phyloP scores from a whole-genome alignment of 352 stramenopile species.

The Lagenidium giganteum region DNA sequence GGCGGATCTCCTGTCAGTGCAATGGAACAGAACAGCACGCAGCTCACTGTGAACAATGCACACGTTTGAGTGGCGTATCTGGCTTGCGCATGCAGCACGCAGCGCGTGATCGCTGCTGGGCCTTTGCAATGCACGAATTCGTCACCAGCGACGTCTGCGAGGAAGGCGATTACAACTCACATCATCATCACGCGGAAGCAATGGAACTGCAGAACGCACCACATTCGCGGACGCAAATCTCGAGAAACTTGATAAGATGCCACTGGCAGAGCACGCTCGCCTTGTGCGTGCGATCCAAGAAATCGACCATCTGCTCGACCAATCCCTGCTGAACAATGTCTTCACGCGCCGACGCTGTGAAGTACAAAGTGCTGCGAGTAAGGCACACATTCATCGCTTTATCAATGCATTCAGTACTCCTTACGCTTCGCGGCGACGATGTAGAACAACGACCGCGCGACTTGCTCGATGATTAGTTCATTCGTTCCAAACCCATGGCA shows the following conservation, averaged over 20 bases:
- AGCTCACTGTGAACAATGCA: conserved; percentile 36
- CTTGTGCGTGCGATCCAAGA: conserved; percentile 22
- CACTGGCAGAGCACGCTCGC: conserved; percentile 31
- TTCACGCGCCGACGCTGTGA: conserved; percentile 6
- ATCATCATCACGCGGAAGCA: conserved; percentile 37
- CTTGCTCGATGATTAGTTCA: conserved; percentile 14
- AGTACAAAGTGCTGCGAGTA: not conserved
- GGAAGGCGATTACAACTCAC: not conserved
- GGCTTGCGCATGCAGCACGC: not conserved
- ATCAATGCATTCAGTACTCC: not conserved
- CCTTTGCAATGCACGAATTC: conserved; percentile 27
- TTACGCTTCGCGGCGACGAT: conserved; percentile 31
- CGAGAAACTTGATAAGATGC: conserved; percentile 49
- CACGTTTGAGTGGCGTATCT: conserved; percentile 6
- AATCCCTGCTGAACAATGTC: conserved; percentile 25
- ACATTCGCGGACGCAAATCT: conserved; percentile 30
- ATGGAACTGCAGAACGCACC: conserved; percentile 12
- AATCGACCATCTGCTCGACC: conserved; percentile 26
- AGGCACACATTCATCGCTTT: conserved; percentile 2
- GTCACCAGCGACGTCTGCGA: conserved; percentile 35
- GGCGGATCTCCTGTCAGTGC: conserved; percentile 14
- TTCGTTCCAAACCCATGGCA: conserved; percentile 17
- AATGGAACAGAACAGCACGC: conserved; percentile 46
- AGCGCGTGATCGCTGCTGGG: conserved; percentile 8
- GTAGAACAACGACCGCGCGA: conserved; percentile 41